phyloP scores from a whole-genome alignment of 345 rosid species.

The Euphorbia tirucalli region DNA sequence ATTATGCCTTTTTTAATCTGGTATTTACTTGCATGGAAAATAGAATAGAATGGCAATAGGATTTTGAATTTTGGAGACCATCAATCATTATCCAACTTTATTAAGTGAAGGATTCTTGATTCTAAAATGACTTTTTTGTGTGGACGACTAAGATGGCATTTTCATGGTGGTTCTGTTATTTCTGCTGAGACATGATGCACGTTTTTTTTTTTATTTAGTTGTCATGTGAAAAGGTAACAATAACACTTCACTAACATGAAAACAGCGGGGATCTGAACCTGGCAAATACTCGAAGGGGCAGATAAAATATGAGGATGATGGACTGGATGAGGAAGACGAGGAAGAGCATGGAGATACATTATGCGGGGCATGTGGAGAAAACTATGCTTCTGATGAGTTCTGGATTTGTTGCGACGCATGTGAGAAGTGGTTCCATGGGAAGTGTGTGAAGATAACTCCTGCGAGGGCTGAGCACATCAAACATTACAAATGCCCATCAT shows the following conservation, averaged over 20 bases:
- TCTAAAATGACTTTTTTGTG: no score
- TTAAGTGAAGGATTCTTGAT: no score
- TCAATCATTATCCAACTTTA: no score
- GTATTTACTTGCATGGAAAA: not conserved
- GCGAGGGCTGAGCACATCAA: constrained; percentile 35
- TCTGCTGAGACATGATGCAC: not conserved
- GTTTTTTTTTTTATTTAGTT: constrained; percentile 4
- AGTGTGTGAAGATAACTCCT: constrained; percentile 36
- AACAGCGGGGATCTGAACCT: constrained; percentile 56
- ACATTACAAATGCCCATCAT: constrained; percentile 32
- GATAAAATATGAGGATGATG: constrained; percentile 29
- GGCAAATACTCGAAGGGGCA: constrained; percentile 37
- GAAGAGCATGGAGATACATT: constrained; percentile 32
- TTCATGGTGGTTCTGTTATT: not conserved
- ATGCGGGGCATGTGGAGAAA: constrained; percentile 32
- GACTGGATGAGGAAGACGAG: constrained; percentile 25
- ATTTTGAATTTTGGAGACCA: not conserved
- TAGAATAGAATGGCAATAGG: not conserved
- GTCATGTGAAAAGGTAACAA: not conserved
- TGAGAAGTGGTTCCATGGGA: constrained; percentile 36
- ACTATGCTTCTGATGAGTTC: constrained; percentile 30
- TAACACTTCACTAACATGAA: constrained; percentile 6
- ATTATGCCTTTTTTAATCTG: not conserved
- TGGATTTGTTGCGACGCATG: constrained; percentile 33
- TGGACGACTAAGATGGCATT: not conserved